phyloP scores from a whole-genome alignment of 140 eudicot species.

The Senecio squalidus region DNA sequence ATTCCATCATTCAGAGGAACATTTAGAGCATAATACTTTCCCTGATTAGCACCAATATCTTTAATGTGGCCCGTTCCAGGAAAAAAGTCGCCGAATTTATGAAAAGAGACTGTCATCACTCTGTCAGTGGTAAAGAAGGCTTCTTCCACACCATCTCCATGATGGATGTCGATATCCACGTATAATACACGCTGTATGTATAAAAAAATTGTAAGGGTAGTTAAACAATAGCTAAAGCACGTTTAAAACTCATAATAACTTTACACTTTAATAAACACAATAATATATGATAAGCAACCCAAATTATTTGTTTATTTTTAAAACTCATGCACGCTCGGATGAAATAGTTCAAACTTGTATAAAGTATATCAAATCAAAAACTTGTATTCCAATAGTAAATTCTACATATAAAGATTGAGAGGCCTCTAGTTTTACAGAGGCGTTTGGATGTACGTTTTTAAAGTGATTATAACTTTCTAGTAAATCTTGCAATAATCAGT shows the following conservation, averaged over 20 bases:
- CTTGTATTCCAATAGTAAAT: no score
- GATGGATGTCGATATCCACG: conserved; percentile 85
- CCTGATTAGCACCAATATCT: conserved; percentile 61
- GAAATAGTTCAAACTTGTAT: not conserved
- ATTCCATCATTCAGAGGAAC: conserved; percentile 88
- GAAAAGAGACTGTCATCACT: conserved; percentile 95
- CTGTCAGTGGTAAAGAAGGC: conserved; percentile 85
- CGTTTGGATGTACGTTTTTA: not conserved
- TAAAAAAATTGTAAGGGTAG: not conserved
- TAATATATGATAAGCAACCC: no score
- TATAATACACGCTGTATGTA: conserved; percentile 88
- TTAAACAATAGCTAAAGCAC: not conserved
- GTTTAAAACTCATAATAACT: not conserved
- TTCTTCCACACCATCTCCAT: conserved; percentile 96
- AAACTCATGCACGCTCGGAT: not conserved
- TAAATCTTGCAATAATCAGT: not conserved
- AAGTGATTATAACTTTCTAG: not conserved
- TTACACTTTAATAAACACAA: not conserved
- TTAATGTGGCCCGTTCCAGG: conserved; percentile 93
- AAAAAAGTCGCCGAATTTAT: conserved; percentile 85
- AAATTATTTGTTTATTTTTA: not conserved
- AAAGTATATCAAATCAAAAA: no score
- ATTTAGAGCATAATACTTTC: conserved; percentile 81
- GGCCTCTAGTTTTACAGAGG: no score
- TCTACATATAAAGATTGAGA: no score